Evolutionary conservation across 2,329 filamentous ascomycete species (phyloP), one percentile per base, ranked within the genome.

Genomic region (Herpotrichia juniperi): DNA sequence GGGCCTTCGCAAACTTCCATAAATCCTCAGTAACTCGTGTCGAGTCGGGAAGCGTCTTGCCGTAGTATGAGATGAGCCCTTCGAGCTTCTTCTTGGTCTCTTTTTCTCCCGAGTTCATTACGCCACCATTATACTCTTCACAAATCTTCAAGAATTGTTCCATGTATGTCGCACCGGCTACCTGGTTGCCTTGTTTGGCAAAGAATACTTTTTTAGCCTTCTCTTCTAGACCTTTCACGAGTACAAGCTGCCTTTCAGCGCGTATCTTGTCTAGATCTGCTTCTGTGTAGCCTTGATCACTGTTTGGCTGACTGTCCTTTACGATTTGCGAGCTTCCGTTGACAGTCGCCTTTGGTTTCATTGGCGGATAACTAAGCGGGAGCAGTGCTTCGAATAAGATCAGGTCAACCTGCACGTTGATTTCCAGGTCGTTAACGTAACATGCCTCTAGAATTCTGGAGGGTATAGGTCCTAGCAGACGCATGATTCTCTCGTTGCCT

Each of bases 181-280:
- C 83, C 69, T 96, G 93, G 40, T 91, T 87, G 25, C 83, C 83
- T 71, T 96, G 91, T 72, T 96, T 85, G 14, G 89, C 87, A 66
- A 96, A 94, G 73, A 97, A 96, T 0, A 94, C 93, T 59, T 86
- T 89, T 70, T 91, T 93, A 0, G 93, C 88, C 57, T 85, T 87
- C 2, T 82, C 78, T 62, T 96, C 90, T 3, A 99, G 79, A 9
- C 88, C 88, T 55, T 87, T 88, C 8, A 96, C 83, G 26, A 97
- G 80, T 1, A 96, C 82, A 4, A 99, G 80, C 49, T 97, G 90
- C 28, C 94, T 85, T 70, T 96, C 90, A 1, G 89, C 88, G 16
- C 94, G 85, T 28, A 96, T 86, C 53, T 86, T 88, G 68, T 94
- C 89, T 37, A 86, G 81, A 61, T 92, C 88, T 12, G 81, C 61